phyloP scores from a whole-genome alignment of 106 monocot genomes.

The Dioscorea dumetorum region DNA sequence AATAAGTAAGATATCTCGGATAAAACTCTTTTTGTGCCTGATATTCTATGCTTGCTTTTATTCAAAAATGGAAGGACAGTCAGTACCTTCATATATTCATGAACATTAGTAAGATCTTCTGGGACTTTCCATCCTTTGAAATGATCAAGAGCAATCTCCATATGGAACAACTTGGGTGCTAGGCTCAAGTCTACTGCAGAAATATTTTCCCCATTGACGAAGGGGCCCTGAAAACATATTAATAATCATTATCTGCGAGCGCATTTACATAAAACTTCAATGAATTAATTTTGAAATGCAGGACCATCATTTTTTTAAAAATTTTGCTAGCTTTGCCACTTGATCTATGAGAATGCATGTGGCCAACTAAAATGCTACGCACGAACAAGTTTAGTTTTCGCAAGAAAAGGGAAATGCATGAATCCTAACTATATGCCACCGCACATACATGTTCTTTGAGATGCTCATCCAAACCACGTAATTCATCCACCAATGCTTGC shows the following conservation, averaged over 20 bases:
- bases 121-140: slow-evolving; percentile 93
- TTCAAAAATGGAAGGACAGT: not conserved
- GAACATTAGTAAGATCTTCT: slow-evolving; percentile 52
- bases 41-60: not conserved
- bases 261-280: too few relatives aligned
- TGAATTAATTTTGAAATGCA: too few relatives aligned
- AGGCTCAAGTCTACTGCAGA: slow-evolving; percentile 77
- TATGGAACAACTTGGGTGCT: slow-evolving; percentile 84
- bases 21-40: too few relatives aligned
- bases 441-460: slow-evolving; percentile 65
- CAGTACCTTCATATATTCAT: slow-evolving; percentile 63
- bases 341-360: too few relatives aligned
- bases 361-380: too few relatives aligned
- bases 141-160: slow-evolving; percentile 69
- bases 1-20: too few relatives aligned
- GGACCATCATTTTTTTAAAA: too few relatives aligned
- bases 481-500: slow-evolving; percentile 64
- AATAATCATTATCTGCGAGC: too few relatives aligned
- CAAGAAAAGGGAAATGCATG: too few relatives aligned
- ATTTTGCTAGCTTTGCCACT: too few relatives aligned
- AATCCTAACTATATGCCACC: not conserved
- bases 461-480: slow-evolving; percentile 69
- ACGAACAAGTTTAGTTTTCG: too few relatives aligned
- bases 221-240: slow-evolving; percentile 66
- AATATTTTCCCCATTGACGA: slow-evolving; percentile 54